Conservation (phyloP, 441 rosid species). For the Daphne laureola region DNA sequence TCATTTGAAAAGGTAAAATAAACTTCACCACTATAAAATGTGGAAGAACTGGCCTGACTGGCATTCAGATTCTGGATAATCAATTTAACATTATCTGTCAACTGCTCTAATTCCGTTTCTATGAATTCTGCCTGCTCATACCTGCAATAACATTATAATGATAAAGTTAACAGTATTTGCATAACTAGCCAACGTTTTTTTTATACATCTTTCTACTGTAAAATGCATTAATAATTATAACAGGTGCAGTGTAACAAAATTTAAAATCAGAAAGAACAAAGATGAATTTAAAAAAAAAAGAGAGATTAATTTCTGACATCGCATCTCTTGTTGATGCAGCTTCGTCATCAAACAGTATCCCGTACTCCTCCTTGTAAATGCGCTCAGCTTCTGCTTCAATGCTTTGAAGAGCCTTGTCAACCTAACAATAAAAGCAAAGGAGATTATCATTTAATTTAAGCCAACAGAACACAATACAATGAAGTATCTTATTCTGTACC, state of each 20-base stretch:
- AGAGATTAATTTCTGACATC: slow-evolving; percentile 50
- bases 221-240: neutral
- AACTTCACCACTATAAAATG: neutral
- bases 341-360: slow-evolving; percentile 79
- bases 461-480: too few species aligned
- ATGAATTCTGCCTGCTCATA: slow-evolving; percentile 83
- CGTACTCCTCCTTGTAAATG: slow-evolving; percentile 78
- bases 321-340: slow-evolving; percentile 97
- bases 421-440: slow-evolving; percentile 28
- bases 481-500: slow-evolving; percentile 33
- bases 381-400: slow-evolving; percentile 92
- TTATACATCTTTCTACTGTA: too few species aligned
- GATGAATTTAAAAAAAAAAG: neutral
- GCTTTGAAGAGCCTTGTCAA: slow-evolving; percentile 84
- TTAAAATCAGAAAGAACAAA: slow-evolving; percentile 8
- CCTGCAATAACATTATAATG: slow-evolving; percentile 35
- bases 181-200: too few species aligned
- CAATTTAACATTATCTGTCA: slow-evolving; percentile 82
- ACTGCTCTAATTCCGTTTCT: slow-evolving; percentile 89
- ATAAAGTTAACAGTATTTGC: slow-evolving; percentile 1
- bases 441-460: neutral
- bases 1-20: neutral
- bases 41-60: slow-evolving; percentile 45
- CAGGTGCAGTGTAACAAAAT: neutral
- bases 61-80: slow-evolving; percentile 74